phyloP scores from a whole-genome alignment of 2,329 filamentous ascomycete genomes.

The Alternaria sp. region DNA sequence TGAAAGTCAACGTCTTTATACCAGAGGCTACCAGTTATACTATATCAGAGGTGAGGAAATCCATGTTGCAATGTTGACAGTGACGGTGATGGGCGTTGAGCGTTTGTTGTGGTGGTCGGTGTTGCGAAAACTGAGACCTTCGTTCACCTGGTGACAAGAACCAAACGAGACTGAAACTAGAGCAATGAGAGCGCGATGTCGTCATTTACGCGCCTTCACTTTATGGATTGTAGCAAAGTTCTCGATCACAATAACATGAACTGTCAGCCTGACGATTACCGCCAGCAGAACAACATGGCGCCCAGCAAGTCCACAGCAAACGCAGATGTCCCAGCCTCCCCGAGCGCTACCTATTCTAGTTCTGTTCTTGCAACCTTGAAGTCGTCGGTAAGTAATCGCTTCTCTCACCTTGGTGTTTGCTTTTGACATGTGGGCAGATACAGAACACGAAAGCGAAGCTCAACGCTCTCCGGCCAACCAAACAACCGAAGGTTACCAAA shows the following conservation, averaged over 20 bases:
- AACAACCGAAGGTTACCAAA: constrained; percentile 8
- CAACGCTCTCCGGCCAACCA: background rate
- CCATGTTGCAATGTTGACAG: background rate
- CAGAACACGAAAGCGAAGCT: constrained; percentile 12
- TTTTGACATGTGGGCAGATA: constrained; percentile 4
- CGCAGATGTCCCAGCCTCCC: background rate
- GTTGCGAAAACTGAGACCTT: background rate
- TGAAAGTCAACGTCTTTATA: background rate
- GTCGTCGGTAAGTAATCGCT: constrained; percentile 1
- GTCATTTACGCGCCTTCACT: background rate
- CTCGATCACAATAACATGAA: background rate
- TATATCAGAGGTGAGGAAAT: background rate
- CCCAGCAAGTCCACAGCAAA: background rate
- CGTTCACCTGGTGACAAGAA: constrained; percentile 5
- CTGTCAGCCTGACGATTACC: background rate
- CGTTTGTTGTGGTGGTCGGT: constrained; percentile 4
- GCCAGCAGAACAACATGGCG: constrained; percentile 1
- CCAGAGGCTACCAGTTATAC: background rate
- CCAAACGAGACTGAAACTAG: background rate
- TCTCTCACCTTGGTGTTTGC: background rate
- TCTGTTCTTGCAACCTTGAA: constrained; percentile 3
- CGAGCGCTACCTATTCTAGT: background rate
- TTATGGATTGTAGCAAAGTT: background rate
- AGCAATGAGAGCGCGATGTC: background rate
- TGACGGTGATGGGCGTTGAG: background rate